These are phyloP conservation scores for Buddleja alternifolia DNA, from an alignment of 257 asterid species.

Conservation along the genomic window DNA sequence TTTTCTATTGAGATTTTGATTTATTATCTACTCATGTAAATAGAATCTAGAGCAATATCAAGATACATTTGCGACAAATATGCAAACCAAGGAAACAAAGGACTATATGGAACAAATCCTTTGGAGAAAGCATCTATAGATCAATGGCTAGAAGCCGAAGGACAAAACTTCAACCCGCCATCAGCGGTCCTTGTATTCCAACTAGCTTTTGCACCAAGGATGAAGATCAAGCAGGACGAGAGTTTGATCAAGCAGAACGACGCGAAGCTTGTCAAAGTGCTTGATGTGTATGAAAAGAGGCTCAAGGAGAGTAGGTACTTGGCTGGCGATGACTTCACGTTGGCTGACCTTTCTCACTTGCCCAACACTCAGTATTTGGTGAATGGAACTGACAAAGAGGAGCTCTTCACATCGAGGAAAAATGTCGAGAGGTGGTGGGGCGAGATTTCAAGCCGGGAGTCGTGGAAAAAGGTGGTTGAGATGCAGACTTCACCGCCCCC, in stretches of 20 bases:
- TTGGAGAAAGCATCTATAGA: slow-evolving; percentile 81
- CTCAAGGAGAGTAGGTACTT: slow-evolving; percentile 70
- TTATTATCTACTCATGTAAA: not conserved
- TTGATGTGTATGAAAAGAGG: slow-evolving; percentile 81
- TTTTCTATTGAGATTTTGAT: slow-evolving; percentile 11
- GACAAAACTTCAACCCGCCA: slow-evolving; percentile 73
- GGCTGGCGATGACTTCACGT: slow-evolving; percentile 78
- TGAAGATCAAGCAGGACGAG: slow-evolving; percentile 80
- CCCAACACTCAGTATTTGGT: slow-evolving; percentile 62
- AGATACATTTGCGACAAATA: slow-evolving; percentile 76
- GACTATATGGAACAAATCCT: slow-evolving; percentile 57
- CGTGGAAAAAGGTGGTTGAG: slow-evolving; percentile 83
- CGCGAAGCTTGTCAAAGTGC: slow-evolving; percentile 71
- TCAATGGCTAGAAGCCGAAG: slow-evolving; percentile 83
- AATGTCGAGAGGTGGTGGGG: slow-evolving; percentile 90
- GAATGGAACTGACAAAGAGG: slow-evolving; percentile 46
- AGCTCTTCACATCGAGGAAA: slow-evolving; percentile 57
- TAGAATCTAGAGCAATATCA: slow-evolving; percentile 74
- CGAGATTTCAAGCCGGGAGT: slow-evolving; percentile 64
- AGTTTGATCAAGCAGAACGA: slow-evolving; percentile 61
- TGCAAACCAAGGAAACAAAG: slow-evolving; percentile 58
- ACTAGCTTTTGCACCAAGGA: slow-evolving; percentile 67
- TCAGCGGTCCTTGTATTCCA: slow-evolving; percentile 67
- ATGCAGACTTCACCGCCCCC: slow-evolving; percentile 58
- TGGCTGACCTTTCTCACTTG: slow-evolving; percentile 86